Conservation (phyloP, 179 eudicot species). For the Actinidia arguta region DNA sequence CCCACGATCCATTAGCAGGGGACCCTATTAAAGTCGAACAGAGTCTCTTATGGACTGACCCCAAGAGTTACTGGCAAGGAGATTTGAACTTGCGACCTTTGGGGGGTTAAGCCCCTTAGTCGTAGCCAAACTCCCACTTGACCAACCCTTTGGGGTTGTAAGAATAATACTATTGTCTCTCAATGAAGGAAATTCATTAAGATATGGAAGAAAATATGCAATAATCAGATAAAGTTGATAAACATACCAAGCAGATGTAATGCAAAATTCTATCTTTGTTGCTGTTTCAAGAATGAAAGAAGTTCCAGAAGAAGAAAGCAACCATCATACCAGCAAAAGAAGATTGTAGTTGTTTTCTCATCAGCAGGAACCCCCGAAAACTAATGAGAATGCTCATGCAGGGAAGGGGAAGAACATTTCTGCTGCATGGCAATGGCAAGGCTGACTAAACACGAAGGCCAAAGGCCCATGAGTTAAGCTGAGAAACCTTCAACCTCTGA, state of each 20-base stretch:
- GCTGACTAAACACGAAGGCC: slow-evolving; percentile 96
- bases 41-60: too few species aligned
- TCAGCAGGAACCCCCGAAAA: slow-evolving; percentile 88
- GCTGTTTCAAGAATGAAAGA: not conserved
- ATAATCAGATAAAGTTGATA: not conserved
- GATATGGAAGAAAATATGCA: slow-evolving; percentile 62
- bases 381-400: slow-evolving; percentile 97
- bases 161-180: slow-evolving; percentile 59
- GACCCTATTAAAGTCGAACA: too few species aligned
- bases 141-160: too few species aligned
- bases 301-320: slow-evolving; percentile 23
- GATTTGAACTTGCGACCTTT: too few species aligned
- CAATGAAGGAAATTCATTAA: slow-evolving; percentile 85
- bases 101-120: too few species aligned
- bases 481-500: slow-evolving; percentile 83
- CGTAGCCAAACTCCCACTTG: too few species aligned
- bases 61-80: too few species aligned
- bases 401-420: slow-evolving; percentile 91
- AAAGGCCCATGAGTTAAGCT: slow-evolving; percentile 96
- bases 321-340: slow-evolving; percentile 96
- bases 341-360: slow-evolving; percentile 95
- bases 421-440: slow-evolving; percentile 99
- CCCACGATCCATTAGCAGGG: too few species aligned
- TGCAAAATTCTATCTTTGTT: not conserved
- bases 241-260: slow-evolving; percentile 1